Conservation (phyloP, 1,284 basidiomycete species). For the Mrakiaceae sp. region DNA sequence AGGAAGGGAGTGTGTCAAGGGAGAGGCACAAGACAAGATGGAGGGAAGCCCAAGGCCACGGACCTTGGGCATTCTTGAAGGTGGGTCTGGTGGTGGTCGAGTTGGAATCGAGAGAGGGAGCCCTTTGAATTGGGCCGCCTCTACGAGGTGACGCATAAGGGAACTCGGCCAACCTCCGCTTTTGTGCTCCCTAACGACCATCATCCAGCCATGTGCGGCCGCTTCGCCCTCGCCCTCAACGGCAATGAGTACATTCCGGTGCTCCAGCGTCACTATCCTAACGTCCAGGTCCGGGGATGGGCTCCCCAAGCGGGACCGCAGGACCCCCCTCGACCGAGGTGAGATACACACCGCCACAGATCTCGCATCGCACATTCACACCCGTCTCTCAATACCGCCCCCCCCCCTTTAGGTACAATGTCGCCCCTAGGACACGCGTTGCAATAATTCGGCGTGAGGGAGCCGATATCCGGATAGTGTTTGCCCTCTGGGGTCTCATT, state of each 20-base stretch:
- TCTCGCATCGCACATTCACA: neutral
- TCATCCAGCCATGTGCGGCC: constrained; percentile 2
- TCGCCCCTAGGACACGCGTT: constrained; percentile 1
- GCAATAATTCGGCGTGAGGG: constrained; percentile 3
- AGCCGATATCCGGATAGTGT: neutral
- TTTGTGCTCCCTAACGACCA: neutral
- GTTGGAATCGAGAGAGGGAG: neutral
- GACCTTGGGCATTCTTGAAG: constrained; percentile 29
- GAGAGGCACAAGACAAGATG: neutral
- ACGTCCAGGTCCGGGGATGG: neutral
- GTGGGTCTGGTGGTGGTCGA: neutral
- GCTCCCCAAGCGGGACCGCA: neutral
- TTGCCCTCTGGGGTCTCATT: neutral
- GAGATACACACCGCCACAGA: neutral
- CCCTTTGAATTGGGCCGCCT: neutral
- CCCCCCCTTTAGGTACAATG: constrained; percentile 1
- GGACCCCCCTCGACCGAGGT: neutral
- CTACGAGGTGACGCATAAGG: neutral
- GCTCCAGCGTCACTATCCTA: neutral
- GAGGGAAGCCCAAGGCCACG: constrained; percentile 1
- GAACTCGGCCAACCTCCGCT: neutral
- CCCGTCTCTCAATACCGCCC: neutral
- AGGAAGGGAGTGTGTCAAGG: neutral
- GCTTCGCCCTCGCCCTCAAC: neutral
- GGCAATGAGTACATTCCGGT: neutral